Percentiles rank a stretch among this genome's conserved stretches.
Conservation (phyloP, 495 filamentous ascomycete genomes). For the Sporormia fimetaria region DNA sequence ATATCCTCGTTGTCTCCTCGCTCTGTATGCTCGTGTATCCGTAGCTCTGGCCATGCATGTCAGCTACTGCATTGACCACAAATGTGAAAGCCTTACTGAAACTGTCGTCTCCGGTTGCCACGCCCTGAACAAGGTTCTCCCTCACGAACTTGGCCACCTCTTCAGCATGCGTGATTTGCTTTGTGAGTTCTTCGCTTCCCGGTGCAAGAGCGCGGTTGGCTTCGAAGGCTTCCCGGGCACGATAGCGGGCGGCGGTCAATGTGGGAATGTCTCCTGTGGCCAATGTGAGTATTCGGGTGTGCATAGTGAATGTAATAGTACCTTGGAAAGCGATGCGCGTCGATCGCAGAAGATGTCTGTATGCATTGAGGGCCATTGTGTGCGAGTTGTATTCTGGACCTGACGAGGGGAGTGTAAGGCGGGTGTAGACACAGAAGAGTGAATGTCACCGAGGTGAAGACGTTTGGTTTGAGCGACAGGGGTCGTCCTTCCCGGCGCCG, state of each 20-base stretch:
- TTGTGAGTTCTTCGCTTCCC: slow-evolving; percentile 38
- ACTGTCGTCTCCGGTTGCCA: slow-evolving; percentile 38
- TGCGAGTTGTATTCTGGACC: slow-evolving; percentile 3
- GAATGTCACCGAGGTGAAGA: too few relatives aligned
- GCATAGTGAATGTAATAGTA: slow-evolving; percentile 29
- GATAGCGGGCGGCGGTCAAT: slow-evolving; percentile 54
- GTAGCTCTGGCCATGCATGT: slow-evolving; percentile 46
- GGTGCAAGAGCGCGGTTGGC: slow-evolving; percentile 46
- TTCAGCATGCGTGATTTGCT: slow-evolving; percentile 60
- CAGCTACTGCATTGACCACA: slow-evolving; percentile 3
- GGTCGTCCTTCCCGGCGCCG: slow-evolving; percentile 6
- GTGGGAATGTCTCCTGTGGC: slow-evolving; percentile 53
- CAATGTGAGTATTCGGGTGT: slow-evolving; percentile 5
- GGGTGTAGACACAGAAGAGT: too few relatives aligned
- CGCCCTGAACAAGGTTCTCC: slow-evolving; percentile 82
- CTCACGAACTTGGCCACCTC: slow-evolving; percentile 71
- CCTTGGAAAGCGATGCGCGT: slow-evolving; percentile 74
- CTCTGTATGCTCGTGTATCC: slow-evolving; percentile 84
- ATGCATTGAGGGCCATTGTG: slow-evolving; percentile 61
- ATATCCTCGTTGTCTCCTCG: slow-evolving; percentile 84
- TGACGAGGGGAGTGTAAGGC: neutral
- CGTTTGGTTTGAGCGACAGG: slow-evolving; percentile 11
- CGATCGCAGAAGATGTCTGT: slow-evolving; percentile 73
- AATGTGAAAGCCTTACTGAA: slow-evolving; percentile 47
- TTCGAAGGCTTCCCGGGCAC: slow-evolving; percentile 62